Conservation (phyloP, 2,329 filamentous ascomycete genomes). For the Lasiodiplodia citricola region DNA sequence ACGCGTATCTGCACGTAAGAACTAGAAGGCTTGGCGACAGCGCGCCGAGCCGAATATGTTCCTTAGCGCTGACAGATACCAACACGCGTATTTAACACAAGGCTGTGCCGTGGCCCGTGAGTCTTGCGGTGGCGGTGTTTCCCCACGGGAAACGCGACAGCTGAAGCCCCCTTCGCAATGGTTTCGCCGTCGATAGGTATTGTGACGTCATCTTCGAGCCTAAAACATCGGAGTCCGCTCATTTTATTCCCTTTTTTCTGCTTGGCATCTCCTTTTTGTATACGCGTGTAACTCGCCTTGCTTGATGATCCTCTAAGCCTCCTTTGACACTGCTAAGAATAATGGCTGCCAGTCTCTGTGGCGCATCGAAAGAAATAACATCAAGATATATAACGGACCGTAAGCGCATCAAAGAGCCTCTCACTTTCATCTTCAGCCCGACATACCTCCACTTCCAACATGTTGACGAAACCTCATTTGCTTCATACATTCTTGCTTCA, state of each 20-base stretch:
- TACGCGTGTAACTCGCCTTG: too few relatives aligned
- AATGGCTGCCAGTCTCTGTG: too few relatives aligned
- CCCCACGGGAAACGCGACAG: not conserved
- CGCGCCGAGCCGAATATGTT: not conserved
- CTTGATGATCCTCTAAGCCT: too few relatives aligned
- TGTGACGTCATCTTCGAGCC: not conserved
- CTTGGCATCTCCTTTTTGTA: not conserved
- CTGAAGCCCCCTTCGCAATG: not conserved
- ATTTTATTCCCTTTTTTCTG: not conserved
- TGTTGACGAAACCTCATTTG: not conserved
- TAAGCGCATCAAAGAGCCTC: too few relatives aligned
- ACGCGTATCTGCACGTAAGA: constrained; percentile 7
- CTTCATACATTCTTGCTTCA: not conserved
- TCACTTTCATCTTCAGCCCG: not conserved
- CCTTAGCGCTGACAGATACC: not conserved
- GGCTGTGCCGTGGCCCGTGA: not conserved
- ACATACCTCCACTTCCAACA: not conserved
- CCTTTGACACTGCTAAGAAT: too few relatives aligned
- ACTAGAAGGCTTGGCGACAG: not conserved
- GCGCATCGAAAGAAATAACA: not conserved
- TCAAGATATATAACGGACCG: not conserved
- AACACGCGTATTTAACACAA: not conserved
- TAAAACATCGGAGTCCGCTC: not conserved
- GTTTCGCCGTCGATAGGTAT: not conserved
- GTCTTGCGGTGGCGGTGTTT: not conserved